phyloP scores from a whole-genome alignment of 148 eudicot genomes.

The Pouteria glomerata region DNA sequence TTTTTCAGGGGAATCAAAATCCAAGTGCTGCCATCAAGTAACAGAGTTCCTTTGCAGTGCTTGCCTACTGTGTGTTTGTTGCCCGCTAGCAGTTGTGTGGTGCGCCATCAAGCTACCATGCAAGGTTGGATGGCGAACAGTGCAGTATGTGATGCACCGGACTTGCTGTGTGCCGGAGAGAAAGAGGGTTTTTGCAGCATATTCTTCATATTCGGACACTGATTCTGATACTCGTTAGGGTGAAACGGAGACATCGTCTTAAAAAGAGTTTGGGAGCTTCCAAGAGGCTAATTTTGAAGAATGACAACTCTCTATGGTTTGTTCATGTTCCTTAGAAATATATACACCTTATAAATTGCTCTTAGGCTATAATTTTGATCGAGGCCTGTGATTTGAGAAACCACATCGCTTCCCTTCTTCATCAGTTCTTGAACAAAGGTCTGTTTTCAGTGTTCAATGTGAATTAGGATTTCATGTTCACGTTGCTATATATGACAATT shows the following conservation, averaged over 20 bases:
- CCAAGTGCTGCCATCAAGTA: conserved; percentile 8
- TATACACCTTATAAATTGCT: not conserved
- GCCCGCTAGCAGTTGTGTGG: conserved; percentile 28
- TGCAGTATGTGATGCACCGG: not conserved
- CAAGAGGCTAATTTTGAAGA: not conserved
- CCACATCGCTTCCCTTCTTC: not conserved
- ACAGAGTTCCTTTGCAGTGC: conserved; percentile 18
- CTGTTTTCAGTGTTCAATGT: no score
- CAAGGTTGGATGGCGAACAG: conserved; percentile 22
- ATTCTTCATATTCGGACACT: conserved; percentile 31
- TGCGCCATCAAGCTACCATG: conserved; percentile 26
- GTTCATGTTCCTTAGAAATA: not conserved
- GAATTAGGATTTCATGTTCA: no score
- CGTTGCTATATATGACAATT: no score
- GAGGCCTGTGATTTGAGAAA: not conserved
- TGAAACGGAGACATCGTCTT: not conserved
- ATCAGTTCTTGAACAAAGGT: not conserved
- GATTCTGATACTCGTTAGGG: conserved; percentile 19
- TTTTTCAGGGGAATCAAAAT: conserved; percentile 1
- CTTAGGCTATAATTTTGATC: not conserved
- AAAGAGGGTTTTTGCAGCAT: conserved; percentile 24
- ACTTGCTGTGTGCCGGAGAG: conserved; percentile 17
- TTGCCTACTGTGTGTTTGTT: conserved; percentile 34
- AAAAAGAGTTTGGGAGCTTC: not conserved
- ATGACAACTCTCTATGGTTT: not conserved